Conservation (phyloP, 1,284 basidiomycete genomes). For the Wallemia ichthyophaga region DNA sequence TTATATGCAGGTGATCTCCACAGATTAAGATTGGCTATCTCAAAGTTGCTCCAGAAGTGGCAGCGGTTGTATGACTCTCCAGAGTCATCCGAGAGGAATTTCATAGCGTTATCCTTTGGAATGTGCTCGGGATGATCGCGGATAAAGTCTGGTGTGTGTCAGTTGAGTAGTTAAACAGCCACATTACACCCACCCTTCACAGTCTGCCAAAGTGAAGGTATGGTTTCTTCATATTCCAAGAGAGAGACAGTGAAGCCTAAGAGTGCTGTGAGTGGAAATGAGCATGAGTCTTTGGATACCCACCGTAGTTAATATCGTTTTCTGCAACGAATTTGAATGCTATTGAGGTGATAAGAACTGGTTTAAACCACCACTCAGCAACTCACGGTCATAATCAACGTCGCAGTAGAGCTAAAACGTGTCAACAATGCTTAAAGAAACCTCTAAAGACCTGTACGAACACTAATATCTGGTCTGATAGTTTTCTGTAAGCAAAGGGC, state of each 20-base stretch:
- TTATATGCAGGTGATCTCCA: slow-evolving; percentile 46
- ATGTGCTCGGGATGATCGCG: slow-evolving; percentile 33
- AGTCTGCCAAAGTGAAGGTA: slow-evolving; percentile 40
- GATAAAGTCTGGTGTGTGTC: slow-evolving; percentile 28
- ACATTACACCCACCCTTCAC: slow-evolving; percentile 24
- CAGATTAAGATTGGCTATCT: slow-evolving; percentile 53
- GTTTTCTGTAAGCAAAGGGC: slow-evolving; percentile 4
- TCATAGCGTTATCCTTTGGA: slow-evolving; percentile 35
- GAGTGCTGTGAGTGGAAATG: neutral
- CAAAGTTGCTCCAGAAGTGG: slow-evolving; percentile 43
- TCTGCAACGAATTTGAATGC: slow-evolving; percentile 3
- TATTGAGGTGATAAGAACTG: neutral
- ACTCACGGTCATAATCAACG: slow-evolving; percentile 22
- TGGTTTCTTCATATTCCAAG: slow-evolving; percentile 44
- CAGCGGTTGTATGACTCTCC: slow-evolving; percentile 45
- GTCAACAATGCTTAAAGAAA: slow-evolving; percentile 14
- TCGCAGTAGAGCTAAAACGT: slow-evolving; percentile 33
- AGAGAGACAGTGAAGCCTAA: slow-evolving; percentile 46
- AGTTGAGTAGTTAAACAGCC: neutral
- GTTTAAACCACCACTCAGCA: neutral
- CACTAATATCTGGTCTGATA: slow-evolving; percentile 4
- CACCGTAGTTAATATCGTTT: slow-evolving; percentile 1
- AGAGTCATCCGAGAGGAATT: slow-evolving; percentile 37
- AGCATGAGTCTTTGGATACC: neutral
- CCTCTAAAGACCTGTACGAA: slow-evolving; percentile 2